Percentiles rank a stretch among this genome's conserved stretches.
phyloP scores from a whole-genome alignment of 257 asterid species.

The Solanum sejunctum region DNA sequence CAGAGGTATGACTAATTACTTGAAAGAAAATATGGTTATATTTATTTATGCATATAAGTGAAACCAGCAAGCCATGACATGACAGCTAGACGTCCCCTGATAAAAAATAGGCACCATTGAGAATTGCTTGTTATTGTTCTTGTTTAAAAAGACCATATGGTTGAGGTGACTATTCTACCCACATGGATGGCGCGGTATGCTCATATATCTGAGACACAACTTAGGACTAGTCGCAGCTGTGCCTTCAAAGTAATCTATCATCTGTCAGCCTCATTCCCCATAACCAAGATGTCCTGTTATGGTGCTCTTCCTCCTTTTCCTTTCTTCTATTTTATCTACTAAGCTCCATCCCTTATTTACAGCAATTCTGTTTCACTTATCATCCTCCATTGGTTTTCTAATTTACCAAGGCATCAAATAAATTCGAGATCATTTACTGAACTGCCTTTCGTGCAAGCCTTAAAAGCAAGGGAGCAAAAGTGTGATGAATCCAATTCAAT shows the following conservation, averaged over 20 bases:
- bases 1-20: not conserved
- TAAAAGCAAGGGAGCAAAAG: not conserved
- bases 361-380: not conserved
- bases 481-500: not conserved
- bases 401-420: not conserved
- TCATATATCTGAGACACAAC: not conserved
- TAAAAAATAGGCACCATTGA: not conserved
- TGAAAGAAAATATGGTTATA: not conserved
- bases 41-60: not conserved
- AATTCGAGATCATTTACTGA: not conserved
- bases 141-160: not conserved
- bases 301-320: not conserved
- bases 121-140: not conserved
- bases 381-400: not conserved
- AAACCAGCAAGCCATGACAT: not conserved
- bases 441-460: not conserved
- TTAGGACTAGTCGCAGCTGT: not conserved
- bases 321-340: not conserved
- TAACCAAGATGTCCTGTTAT: not conserved
- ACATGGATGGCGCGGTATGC: not conserved
- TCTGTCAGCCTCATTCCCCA: not conserved
- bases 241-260: not conserved
- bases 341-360: not conserved
- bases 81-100: not conserved
- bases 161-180: not conserved